Conservation (phyloP, 129 eudicot species). For the Cynara cardunculus region DNA sequence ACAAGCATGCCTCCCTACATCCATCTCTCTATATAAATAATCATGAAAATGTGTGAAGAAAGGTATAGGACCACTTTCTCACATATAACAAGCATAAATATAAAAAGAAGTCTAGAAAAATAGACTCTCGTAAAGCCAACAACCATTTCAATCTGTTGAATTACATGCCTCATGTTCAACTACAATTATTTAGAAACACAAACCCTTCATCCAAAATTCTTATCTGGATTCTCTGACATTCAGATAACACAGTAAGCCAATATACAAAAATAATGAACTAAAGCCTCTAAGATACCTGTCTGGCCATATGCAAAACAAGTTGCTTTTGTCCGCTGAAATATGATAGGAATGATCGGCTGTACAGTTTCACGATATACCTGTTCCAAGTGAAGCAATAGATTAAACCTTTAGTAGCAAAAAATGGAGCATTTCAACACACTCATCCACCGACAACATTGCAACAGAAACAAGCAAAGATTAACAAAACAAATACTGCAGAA, state of each 20-base stretch:
- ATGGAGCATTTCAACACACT: background rate
- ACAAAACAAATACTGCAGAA: background rate
- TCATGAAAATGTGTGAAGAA: background rate
- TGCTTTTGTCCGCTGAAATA: slow-evolving; percentile 80
- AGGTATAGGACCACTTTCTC: background rate
- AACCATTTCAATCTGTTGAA: background rate
- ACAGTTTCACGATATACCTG: slow-evolving; percentile 86
- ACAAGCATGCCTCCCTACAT: background rate
- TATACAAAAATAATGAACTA: background rate
- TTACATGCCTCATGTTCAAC: background rate
- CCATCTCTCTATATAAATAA: background rate
- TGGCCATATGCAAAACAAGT: slow-evolving; percentile 98
- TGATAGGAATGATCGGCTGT: slow-evolving; percentile 86
- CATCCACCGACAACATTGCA: background rate
- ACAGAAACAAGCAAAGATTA: background rate
- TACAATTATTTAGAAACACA: background rate
- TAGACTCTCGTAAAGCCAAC: background rate
- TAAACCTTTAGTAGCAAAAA: background rate
- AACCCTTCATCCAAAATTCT: background rate
- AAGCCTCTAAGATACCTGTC: slow-evolving; percentile 53
- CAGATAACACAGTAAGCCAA: background rate
- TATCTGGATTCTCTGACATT: background rate
- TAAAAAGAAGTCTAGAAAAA: background rate
- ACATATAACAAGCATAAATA: background rate
- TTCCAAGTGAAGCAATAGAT: slow-evolving; percentile 11